Base-by-base conservation (phyloP, 352 stramenopile species). In the Phytophthora cactorum region DNA sequence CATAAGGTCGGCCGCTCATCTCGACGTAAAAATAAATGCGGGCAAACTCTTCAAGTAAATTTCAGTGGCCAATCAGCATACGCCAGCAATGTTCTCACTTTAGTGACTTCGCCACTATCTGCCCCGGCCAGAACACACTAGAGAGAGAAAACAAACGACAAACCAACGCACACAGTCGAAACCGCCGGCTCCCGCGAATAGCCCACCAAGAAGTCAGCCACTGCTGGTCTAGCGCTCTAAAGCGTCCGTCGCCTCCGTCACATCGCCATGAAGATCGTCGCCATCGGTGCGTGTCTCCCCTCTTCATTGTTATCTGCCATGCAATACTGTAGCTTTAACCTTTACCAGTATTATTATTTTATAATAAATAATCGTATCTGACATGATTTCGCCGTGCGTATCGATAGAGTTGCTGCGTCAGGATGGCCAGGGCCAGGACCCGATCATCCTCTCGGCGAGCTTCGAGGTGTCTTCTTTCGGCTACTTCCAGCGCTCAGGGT, bases 401-500 rank as follows among this genome's bases (percentile, higher is more conserved):
- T 66, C 14, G 41, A 57, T 56, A 92, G 84, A 92, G 57, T 64
- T 93, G 58, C 73, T 93, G 44, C 85, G 86, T 64, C 81, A 92
- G 39, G 75, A 91, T 52, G 81, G 65, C 25, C 75, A 81, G 56
- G 82, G 70, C 41, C 70, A 78, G 34, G 85, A 94, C 51, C 85
- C 87, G 3, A 74, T 61, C 27, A 92, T 92, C 53, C 82, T 95
- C 56, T 81, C 84, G 34, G 74, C 79, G 31, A 61, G 47, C 27
- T 95, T 90, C 53, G 87, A 95, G 43, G 80, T 95, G 51, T 90
- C 82, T 45, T 93, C 85, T 12, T 95, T 93, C 47, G 84, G 82
- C 66, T 95, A 95, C 74, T 95, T 95, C 69, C 84, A 95, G 70
- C 87, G 87, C 68, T 91, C 84, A 4, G 85, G 86, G 87, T 95